Conservation (phyloP, 768 basidiomycete genomes). For the Lentinula sp. region DNA sequence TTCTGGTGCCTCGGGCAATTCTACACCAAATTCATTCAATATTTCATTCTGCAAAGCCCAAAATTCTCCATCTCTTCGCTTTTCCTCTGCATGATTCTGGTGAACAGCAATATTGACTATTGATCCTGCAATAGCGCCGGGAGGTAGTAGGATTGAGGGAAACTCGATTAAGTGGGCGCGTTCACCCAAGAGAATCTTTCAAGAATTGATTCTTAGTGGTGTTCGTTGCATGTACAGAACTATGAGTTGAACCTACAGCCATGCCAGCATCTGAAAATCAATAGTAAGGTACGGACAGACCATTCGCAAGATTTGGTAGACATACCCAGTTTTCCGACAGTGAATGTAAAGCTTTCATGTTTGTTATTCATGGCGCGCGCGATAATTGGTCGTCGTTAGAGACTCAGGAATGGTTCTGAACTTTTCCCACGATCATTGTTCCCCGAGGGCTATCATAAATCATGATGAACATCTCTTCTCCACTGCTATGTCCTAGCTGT, state of each 20-base stretch:
- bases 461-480: background rate
- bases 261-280: slow-evolving; percentile 73
- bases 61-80: slow-evolving; percentile 75
- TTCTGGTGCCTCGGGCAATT: slow-evolving; percentile 63
- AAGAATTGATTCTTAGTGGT: background rate
- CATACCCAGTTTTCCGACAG: slow-evolving; percentile 92
- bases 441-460: no score
- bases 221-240: background rate
- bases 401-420: background rate
- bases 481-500: background rate
- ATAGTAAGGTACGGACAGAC: slow-evolving; percentile 6
- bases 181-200: slow-evolving; percentile 84
- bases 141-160: slow-evolving; percentile 90
- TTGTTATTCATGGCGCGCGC: background rate
- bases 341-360: slow-evolving; percentile 77
- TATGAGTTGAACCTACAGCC: slow-evolving; percentile 53
- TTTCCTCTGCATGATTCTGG: slow-evolving; percentile 81
- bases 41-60: slow-evolving; percentile 82
- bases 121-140: slow-evolving; percentile 87
- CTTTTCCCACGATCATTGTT: no score
- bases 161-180: slow-evolving; percentile 97
- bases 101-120: slow-evolving; percentile 97
- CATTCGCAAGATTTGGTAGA: slow-evolving; percentile 6
- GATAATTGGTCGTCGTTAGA: background rate
- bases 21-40: slow-evolving; percentile 61